These are phyloP conservation scores for Zygotorulaspora danielsina DNA, from an alignment of 805 yeast species.

Conservation along the genomic window DNA sequence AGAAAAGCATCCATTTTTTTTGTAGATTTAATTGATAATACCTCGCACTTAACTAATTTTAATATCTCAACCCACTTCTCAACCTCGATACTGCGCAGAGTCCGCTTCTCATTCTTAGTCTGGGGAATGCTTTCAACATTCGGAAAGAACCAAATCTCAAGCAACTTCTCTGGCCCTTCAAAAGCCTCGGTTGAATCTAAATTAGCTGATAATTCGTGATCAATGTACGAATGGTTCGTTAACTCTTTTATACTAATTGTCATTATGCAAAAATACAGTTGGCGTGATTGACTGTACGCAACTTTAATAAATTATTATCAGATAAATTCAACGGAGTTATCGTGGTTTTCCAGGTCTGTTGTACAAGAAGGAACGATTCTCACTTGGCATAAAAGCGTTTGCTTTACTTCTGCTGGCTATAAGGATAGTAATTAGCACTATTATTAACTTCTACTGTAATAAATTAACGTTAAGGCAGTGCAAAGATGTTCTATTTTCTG, in stretches of 20 bases:
- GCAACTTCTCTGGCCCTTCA: slow-evolving; percentile 94
- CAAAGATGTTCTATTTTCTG: neutral
- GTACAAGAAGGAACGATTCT: slow-evolving; percentile 22
- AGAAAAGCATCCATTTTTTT: slow-evolving; percentile 72
- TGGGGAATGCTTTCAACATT: slow-evolving; percentile 35
- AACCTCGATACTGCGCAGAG: slow-evolving; percentile 60
- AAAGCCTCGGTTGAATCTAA: slow-evolving; percentile 89
- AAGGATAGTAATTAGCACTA: neutral
- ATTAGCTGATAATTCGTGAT: slow-evolving; percentile 71
- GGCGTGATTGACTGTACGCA: too few species aligned
- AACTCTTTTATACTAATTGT: slow-evolving; percentile 36
- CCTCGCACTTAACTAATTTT: slow-evolving; percentile 82
- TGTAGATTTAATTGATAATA: slow-evolving; percentile 72
- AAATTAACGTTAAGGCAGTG: neutral
- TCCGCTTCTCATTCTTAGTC: slow-evolving; percentile 36
- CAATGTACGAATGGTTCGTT: slow-evolving; percentile 51
- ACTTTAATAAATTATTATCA: neutral
- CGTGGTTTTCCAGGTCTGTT: slow-evolving; percentile 26
- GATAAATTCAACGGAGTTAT: slow-evolving; percentile 10
- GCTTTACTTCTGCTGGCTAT: neutral
- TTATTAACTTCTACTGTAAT: neutral
- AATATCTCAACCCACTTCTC: slow-evolving; percentile 66
- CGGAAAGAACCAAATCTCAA: slow-evolving; percentile 84
- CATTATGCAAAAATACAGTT: too few species aligned
- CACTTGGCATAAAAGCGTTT: slow-evolving; percentile 19